A percentile compares a stretch with the other conserved stretches of the same genome.
These are phyloP conservation scores for Meyerozyma carpophila DNA, from an alignment of 1,139 yeast species.

Conservation along the genomic window DNA sequence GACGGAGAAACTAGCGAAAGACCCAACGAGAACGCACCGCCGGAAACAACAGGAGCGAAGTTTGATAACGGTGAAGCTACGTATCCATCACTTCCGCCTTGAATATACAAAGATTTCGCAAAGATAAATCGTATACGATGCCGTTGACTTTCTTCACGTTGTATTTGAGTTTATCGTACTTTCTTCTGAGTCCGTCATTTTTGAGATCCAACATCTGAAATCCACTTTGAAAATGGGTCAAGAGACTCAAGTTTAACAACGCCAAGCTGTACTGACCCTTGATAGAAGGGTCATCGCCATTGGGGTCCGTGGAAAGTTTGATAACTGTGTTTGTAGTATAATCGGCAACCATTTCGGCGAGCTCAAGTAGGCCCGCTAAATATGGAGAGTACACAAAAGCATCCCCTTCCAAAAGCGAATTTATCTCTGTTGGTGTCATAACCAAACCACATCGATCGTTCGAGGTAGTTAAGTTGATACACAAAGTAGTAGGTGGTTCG, in stretches of 20 bases:
- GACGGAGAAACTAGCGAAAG: background rate
- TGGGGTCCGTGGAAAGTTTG: constrained; percentile 13
- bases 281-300: background rate
- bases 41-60: background rate
- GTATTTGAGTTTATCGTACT: constrained; percentile 27
- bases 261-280: constrained; percentile 17
- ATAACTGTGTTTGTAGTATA: constrained; percentile 25
- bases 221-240: constrained; percentile 22
- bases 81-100: background rate
- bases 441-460: background rate
- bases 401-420: background rate
- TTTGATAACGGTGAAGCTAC: background rate
- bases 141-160: constrained; percentile 24
- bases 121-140: constrained; percentile 21
- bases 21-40: background rate
- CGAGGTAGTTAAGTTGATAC: background rate
- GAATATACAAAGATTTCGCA: background rate
- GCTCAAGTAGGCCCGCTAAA: constrained; percentile 18
- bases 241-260: constrained; percentile 20
- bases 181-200: constrained; percentile 24
- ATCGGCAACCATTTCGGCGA: constrained; percentile 23
- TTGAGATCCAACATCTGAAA: constrained; percentile 27
- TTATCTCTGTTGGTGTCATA: background rate
- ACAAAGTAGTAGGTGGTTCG: background rate
- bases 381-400: constrained; percentile 9